These are phyloP conservation scores for Catharanthus roseus DNA, from an alignment of 257 asterid species.

Conservation along the genomic window DNA sequence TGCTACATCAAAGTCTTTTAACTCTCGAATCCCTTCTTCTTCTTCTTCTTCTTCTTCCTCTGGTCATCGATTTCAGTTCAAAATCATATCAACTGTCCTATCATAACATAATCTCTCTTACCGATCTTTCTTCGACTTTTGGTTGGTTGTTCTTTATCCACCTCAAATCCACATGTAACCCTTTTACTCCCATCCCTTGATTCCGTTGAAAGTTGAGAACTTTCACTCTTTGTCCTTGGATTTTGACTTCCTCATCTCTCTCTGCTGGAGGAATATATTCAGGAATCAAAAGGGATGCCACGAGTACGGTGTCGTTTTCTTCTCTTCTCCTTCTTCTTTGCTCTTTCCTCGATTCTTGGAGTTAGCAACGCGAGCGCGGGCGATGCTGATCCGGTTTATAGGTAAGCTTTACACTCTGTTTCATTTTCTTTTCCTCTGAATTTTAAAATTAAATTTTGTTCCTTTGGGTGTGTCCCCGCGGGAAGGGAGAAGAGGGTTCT, in stretches of 20 bases:
- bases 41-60: conserved; percentile 6
- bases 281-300: conserved; percentile 30
- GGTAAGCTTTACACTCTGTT: conserved; percentile 25
- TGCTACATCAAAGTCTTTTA: conserved; percentile 4
- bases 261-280: background rate
- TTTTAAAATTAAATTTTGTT: background rate
- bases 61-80: background rate
- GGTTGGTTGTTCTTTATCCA: conserved; percentile 17
- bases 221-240: conserved; percentile 6
- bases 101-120: background rate
- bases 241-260: conserved; percentile 3
- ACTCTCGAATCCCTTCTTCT: background rate
- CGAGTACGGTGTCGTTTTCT: conserved; percentile 30
- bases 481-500: background rate
- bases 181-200: conserved; percentile 17
- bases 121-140: conserved; percentile 9
- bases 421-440: background rate
- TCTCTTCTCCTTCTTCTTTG: conserved; percentile 39
- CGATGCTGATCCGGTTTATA: conserved; percentile 72
- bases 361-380: conserved; percentile 58
- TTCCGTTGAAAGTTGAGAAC: conserved; percentile 12
- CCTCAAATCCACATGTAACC: conserved; percentile 12
- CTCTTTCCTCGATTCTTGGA: conserved; percentile 33
- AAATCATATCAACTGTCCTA: background rate
- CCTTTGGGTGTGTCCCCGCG: background rate